Percentiles rank a stretch among this genome's conserved stretches.
Conservation (phyloP, 2,329 filamentous ascomycete genomes). For the Dactylellina parvicollis region DNA sequence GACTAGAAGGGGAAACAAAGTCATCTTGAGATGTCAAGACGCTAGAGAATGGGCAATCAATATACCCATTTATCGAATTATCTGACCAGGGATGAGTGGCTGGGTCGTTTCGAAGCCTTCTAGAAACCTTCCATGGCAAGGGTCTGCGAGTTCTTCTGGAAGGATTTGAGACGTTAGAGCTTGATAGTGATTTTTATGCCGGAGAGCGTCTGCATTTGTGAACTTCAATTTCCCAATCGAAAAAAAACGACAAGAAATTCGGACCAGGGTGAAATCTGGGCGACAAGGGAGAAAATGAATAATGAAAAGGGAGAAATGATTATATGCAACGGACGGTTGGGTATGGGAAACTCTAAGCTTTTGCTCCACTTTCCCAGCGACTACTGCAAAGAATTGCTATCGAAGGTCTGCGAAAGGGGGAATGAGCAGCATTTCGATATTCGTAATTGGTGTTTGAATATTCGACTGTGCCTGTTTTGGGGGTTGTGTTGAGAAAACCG, state of each 20-base stretch:
- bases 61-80: background rate
- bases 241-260: background rate
- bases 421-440: background rate
- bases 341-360: constrained; percentile 1
- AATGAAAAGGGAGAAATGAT: background rate
- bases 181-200: constrained; percentile 15
- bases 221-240: constrained; percentile 3
- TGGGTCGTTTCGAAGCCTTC: constrained; percentile 7
- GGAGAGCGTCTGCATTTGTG: background rate
- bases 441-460: constrained; percentile 4
- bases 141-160: constrained; percentile 11
- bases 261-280: too few relatives aligned
- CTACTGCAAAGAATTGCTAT: background rate
- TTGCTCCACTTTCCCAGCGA: background rate
- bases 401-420: constrained; percentile 4
- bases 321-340: background rate
- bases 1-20: background rate
- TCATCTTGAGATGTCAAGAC: background rate
- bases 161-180: constrained; percentile 12
- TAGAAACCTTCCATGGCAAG: constrained; percentile 7
- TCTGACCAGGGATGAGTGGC: background rate
- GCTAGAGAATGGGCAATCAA: background rate
- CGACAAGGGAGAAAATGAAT: background rate
- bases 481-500: constrained; percentile 42
- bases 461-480: constrained; percentile 26